Conservation (phyloP, 2,329 filamentous ascomycete genomes). For the Cercospora sp. region DNA sequence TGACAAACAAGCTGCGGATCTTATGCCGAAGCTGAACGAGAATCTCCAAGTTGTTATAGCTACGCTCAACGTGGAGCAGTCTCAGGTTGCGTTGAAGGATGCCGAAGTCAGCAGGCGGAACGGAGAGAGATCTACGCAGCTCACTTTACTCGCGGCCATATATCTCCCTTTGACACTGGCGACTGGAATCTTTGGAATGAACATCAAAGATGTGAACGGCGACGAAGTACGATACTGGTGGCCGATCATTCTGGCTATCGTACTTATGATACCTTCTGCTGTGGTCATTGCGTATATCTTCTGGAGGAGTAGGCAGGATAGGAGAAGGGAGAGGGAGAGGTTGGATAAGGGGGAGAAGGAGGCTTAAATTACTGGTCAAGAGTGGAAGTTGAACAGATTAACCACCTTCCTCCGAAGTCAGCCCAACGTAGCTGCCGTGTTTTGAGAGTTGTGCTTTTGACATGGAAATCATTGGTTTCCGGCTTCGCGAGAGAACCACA, state of each 20-base stretch:
- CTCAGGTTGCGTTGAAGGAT: background rate
- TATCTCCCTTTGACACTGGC: background rate
- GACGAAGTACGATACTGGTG: background rate
- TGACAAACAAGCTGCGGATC: background rate
- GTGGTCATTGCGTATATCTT: background rate
- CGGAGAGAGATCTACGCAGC: background rate
- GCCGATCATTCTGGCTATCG: background rate
- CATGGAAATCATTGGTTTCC: too few relatives aligned
- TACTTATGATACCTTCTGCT: background rate
- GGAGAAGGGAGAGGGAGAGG: background rate
- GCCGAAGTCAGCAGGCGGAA: slow-evolving; percentile 1
- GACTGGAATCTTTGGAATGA: background rate
- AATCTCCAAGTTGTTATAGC: background rate
- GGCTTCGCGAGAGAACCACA: too few relatives aligned
- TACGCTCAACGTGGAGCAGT: background rate
- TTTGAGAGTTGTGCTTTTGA: too few relatives aligned
- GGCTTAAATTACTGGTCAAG: too few relatives aligned
- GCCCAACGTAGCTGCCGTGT: too few relatives aligned
- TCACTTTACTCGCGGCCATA: background rate
- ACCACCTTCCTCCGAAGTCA: too few relatives aligned
- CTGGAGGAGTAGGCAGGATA: background rate
- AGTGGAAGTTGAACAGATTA: too few relatives aligned
- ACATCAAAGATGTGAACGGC: background rate
- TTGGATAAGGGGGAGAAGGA: background rate
- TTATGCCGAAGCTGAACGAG: background rate